Base-by-base conservation (phyloP, 192 early-diverging fungal genomes). In the Ambispora gerdemannii region DNA sequence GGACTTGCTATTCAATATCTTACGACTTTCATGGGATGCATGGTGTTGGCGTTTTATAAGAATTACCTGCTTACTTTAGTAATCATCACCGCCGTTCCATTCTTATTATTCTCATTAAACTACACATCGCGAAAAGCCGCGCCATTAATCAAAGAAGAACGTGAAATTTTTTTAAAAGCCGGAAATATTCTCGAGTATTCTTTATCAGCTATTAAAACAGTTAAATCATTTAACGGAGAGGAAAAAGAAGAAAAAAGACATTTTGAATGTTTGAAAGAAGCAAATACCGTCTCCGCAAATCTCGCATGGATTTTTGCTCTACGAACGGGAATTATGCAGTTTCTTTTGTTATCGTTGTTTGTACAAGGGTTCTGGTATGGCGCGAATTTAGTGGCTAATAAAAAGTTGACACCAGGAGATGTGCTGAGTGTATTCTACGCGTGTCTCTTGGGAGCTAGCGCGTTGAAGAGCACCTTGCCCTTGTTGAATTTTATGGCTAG, bases 1-100 rank as follows among this genome's bases (percentile, higher is more conserved):
- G 67, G 67, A n/a, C 24, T n/a, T 17, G 10, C 50, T 2, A 53
- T 69, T 51, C 67, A 69, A 38, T 32, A 69, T 25, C 0, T 50
- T 17, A 49, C 49, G 3, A 69, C 52, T 3, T 20, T 66, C 13
- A 27, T 67, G 0, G 47, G 65, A 24, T 61, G 71, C 49, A 8
- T 74, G 2, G 51, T 55, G 1, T 78, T 89, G 60, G 84, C 84
- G 0, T 88, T 89, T 67, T 47, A 20, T 50, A 76, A 81, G 69
- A 80, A 78, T 63, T 84, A 82, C 82, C 72, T 75, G 4, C 72
- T 89, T 31, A 76, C 88, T 3, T 77, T 89, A 8, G 73, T 93
- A n/a, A 81, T 92, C 59, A 66, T 95, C 32, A 79, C 78, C 1
- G 77, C 80, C 58, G 80, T 90, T 63, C 93, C 93, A 2, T 53